phyloP scores from a whole-genome alignment of 2,329 filamentous ascomycete species.

The Aureobasidium sp. region DNA sequence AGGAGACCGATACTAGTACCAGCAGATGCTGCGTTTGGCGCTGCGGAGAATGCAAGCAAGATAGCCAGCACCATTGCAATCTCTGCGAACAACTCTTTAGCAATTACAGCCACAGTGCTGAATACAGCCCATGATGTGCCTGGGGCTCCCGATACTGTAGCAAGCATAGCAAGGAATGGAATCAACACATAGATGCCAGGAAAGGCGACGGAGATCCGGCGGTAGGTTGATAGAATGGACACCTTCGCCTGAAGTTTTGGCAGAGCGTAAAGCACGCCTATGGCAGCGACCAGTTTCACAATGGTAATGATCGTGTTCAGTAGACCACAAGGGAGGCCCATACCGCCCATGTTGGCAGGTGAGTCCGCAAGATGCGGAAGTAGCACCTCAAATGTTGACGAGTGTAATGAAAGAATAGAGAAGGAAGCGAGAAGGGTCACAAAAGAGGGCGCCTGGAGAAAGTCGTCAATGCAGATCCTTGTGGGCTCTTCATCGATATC shows the following conservation, averaged over 20 bases:
- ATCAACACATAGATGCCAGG: conserved; percentile 32
- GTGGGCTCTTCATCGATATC: conserved; percentile 21
- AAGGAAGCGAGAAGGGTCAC: conserved; percentile 39
- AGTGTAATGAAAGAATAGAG: conserved; percentile 48
- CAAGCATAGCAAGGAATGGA: conserved; percentile 30
- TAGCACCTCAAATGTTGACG: conserved; percentile 42
- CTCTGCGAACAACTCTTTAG: conserved; percentile 36
- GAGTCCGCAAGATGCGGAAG: conserved; percentile 40
- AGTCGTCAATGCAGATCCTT: conserved; percentile 35
- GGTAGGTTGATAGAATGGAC: conserved; percentile 36
- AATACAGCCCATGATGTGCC: conserved; percentile 18
- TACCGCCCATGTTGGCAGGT: conserved; percentile 34
- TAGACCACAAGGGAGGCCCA: conserved; percentile 39
- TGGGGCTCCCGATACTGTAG: conserved; percentile 13
- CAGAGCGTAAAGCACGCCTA: conserved; percentile 29
- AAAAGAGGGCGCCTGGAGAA: conserved; percentile 39
- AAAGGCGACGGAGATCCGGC: conserved; percentile 30
- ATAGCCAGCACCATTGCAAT: conserved; percentile 35
- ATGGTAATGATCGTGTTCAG: conserved; percentile 34
- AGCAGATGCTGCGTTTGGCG: conserved; percentile 38
- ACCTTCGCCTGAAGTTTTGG: conserved; percentile 29
- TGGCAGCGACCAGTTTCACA: conserved; percentile 32
- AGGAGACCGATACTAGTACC: conserved; percentile 42
- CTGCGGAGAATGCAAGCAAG: conserved; percentile 39
- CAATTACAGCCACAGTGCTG: conserved; percentile 27